phyloP scores from a whole-genome alignment of 2,329 filamentous ascomycete genomes.

The Fusarium marasasianum region DNA sequence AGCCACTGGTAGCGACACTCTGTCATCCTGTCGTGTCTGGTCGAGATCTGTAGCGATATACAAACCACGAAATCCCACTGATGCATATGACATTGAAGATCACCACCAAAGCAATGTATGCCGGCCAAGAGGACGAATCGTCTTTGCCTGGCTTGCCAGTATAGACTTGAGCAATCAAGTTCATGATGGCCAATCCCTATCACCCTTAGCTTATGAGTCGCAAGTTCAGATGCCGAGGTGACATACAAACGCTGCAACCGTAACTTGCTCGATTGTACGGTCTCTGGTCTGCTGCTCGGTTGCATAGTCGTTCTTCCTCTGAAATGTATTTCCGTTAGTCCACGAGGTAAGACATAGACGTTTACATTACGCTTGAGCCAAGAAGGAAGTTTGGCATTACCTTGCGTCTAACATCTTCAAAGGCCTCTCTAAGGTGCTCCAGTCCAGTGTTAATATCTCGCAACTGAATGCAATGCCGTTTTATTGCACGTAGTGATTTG shows the following conservation, averaged over 20 bases:
- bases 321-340: accelerated
- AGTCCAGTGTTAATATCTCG: background rate
- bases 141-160: background rate
- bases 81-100: accelerated
- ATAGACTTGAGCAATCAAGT: background rate
- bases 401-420: background rate
- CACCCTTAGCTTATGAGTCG: accelerated
- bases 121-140: accelerated
- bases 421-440: background rate
- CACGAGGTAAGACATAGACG: accelerated
- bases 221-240: accelerated
- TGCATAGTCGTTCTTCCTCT: background rate
- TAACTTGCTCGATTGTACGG: background rate
- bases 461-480: accelerated
- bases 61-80: background rate
- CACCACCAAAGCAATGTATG: background rate
- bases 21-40: accelerated
- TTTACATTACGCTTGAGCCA: background rate
- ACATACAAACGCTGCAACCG: background rate
- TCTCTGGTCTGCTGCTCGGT: background rate
- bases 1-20: accelerated
- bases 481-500: accelerated
- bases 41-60: background rate
- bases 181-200: background rate
- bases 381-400: background rate